phyloP scores from a whole-genome alignment of 2,329 filamentous ascomycete species.

The Nemania sp. region DNA sequence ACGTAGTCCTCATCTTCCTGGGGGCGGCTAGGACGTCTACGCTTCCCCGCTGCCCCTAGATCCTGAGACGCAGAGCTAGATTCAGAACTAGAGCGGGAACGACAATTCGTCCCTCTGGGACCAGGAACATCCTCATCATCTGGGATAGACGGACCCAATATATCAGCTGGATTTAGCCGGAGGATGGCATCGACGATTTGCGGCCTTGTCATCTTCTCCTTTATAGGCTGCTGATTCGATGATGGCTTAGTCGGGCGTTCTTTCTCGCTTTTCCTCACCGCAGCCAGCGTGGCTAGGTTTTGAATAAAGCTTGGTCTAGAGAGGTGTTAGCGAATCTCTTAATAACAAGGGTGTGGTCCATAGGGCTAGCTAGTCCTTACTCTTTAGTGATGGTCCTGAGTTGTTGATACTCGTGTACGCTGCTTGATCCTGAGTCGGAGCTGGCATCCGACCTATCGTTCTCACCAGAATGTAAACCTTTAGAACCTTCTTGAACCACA shows the following conservation, averaged over 20 bases:
- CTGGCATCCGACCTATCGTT: constrained; percentile 25
- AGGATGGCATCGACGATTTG: constrained; percentile 43
- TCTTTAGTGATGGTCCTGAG: constrained; percentile 41
- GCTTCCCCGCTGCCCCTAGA: constrained; percentile 17
- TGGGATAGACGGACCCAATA: constrained; percentile 30
- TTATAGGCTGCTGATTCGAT: constrained; percentile 34
- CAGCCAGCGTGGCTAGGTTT: constrained; percentile 39
- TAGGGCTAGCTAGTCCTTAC: constrained; percentile 34
- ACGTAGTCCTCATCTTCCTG: constrained; percentile 33
- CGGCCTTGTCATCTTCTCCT: constrained; percentile 31
- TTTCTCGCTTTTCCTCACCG: constrained; percentile 41
- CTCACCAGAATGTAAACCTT: constrained; percentile 34
- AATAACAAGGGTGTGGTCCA: neutral
- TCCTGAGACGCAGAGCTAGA: constrained; percentile 15
- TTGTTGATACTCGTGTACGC: constrained; percentile 39
- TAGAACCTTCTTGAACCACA: constrained; percentile 25
- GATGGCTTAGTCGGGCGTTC: constrained; percentile 10
- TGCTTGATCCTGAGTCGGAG: constrained; percentile 39
- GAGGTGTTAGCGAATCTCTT: constrained; percentile 35
- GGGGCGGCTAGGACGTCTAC: neutral
- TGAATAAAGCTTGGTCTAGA: constrained; percentile 46
- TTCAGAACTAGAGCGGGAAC: constrained; percentile 4
- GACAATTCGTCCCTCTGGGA: neutral
- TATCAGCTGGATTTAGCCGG: constrained; percentile 36
- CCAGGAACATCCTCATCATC: constrained; percentile 18